A percentile compares a stretch with the other conserved stretches of the same genome.
Evolutionary conservation across 2,329 filamentous ascomycete species (phyloP).

Genomic region (Ustilaginoidea virens): DNA sequence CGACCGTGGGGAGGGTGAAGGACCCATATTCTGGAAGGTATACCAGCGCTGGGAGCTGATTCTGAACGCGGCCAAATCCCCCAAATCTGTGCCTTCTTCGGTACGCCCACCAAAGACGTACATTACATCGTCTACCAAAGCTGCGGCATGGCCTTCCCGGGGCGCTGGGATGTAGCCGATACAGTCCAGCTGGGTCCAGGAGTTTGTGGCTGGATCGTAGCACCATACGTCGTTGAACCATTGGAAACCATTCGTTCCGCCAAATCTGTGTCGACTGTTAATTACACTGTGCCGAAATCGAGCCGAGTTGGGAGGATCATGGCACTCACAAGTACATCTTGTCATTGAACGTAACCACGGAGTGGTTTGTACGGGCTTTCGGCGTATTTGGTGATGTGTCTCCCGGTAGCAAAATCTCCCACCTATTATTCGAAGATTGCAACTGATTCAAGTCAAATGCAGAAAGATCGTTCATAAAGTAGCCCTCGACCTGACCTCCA

Average conservation of each 20-base stretch:
- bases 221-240: constrained; percentile 99
- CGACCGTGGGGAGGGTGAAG: constrained; percentile 80
- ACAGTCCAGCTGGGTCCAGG: constrained; percentile 82
- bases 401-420: constrained; percentile 76
- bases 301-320: too few relatives aligned
- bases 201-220: constrained; percentile 70
- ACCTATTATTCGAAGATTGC: constrained; percentile 78
- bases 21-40: constrained; percentile 99
- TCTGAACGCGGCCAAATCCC: constrained; percentile 71
- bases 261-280: constrained; percentile 47
- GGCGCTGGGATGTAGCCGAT: constrained; percentile 94
- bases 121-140: constrained; percentile 95
- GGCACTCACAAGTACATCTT: constrained; percentile 73
- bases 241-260: constrained; percentile 84
- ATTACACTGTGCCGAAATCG: background rate
- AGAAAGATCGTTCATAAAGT: constrained; percentile 93
- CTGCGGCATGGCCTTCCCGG: constrained; percentile 85
- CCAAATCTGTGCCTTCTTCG: constrained; percentile 81
- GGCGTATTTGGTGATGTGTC: constrained; percentile 44
- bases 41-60: constrained; percentile 83
- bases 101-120: constrained; percentile 96
- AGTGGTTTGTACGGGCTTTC: constrained; percentile 86
- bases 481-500: constrained; percentile 91
- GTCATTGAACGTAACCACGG: constrained; percentile 81
- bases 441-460: constrained; percentile 93